Evolutionary conservation across 2,329 filamentous ascomycete species (phyloP), one percentile per base, ranked within the genome.

Genomic region (Didymella arachidicola): DNA sequence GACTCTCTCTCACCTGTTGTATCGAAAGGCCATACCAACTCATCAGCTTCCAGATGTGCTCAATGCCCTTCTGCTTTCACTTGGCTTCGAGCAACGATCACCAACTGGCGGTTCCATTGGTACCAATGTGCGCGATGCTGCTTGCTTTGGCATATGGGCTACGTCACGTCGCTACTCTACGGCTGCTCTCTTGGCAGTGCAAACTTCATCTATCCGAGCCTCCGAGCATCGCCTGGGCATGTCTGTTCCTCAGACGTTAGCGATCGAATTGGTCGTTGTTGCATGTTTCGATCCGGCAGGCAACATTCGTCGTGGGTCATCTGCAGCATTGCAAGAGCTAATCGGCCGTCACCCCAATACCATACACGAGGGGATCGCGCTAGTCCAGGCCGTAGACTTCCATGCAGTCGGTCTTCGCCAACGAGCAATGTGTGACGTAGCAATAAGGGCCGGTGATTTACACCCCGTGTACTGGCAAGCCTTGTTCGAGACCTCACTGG

Each of bases 121-220:
- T 2, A 89, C 91, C 1, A 97, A 96, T 67, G 93, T 99, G 16
- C 87, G 95, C 45, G 95, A 99, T 79, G 94, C 95, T 12, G 92
- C 95, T 3, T 97, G 93, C 74, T 99, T 98, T 74, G 95, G 95
- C 7, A 89, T 98, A 25, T 99, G 95, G 95, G 90, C 93, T 1
- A 77, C 98, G 7, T 92, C 94, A 22, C 86, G 95, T 54, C 89
- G 94, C 53, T 99, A 98, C 69, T 88, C 86, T 1, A 97, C 93
- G 0, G 72, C 81, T 0, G 94, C 98, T 74, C 82, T 98, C 7
- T 81, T 89, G 11, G 81, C 81, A 0, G 84, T 96, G 1, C 80
- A 86, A 19, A 77, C 70, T 12, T 64, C 70, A 4, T 76, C 72
- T 2, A 74, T 79, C 64, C 80, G 65, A 77, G 82, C 36, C 71